Base-by-base conservation (phyloP, 2,329 filamentous ascomycete species). In the Fusarium sarcochroum region DNA sequence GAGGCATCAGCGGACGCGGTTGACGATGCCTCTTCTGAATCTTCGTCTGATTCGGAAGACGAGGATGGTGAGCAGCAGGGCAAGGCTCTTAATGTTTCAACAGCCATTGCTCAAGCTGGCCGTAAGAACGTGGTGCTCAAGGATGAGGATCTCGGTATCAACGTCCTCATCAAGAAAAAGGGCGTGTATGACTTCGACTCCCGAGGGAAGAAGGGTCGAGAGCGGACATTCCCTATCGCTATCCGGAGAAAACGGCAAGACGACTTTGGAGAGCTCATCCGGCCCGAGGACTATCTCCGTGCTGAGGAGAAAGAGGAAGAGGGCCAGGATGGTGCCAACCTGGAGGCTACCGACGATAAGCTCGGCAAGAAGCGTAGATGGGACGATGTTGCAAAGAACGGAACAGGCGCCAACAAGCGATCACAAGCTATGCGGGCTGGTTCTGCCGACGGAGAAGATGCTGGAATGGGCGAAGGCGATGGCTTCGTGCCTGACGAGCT, bases 171-270 rank as follows among this genome's bases (percentile, higher is more conserved):
- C 40, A 93, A 96, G 71, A 91, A 92, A 71, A 97, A 94, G 76
- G 92, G 91, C 15, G 90, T 97, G n/a, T 93, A 96, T 77, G 96
- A 99, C 78, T 99, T 93, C 72, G 93, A 98, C 75, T 91, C 98
- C 2, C 87, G 93, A 40, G 92, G 92, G 35, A 98, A 97, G 78
- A 97, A 93, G 76, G 96, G 96, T 5, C 88, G 94, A 55, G 96
- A 99, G 76, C 90, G 94, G 66, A 92, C 97, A 82, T 98, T 98
- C 76, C 96, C 96, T 0, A 90, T 97, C 53, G 88, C 94, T 1
- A 88, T 94, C 23, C 90, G 93, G 51, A 86, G 93, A 73, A 92
- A 90, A 76, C 90, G 93, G 50, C 89, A 87, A 30, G 96, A 98
- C 76, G 95, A 98, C 68, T 99, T 96, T 79, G 96, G 96, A 60